Base-by-base conservation (phyloP, 148 eudicot species). In the Fagopyrum homotropicum region DNA sequence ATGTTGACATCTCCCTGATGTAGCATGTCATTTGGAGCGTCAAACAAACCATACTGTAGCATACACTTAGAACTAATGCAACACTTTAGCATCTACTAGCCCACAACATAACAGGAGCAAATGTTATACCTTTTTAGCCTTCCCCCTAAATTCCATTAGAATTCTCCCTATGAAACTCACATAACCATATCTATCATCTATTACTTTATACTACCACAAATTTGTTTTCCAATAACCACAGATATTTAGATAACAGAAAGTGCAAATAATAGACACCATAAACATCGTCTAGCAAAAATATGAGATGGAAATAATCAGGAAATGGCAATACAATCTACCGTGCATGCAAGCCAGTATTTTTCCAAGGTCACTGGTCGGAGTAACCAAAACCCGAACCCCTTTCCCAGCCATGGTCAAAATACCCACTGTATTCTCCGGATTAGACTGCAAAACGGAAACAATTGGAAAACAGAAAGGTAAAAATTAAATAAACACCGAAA, bases 361-460 rank as follows among this genome's bases (percentile, higher is more conserved):
- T 15, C 98, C 98, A 76, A 96, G 94, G 77, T 92, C 98, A 74
- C 91, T 88, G 49, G 99, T 96, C 0, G 99, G 99, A 76, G 99
- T 96, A 68, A 92, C 97, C 86, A 96, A 82, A 59, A 96, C 99
- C 6, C 98, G 97, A 82, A 92, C 98, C 35, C 99, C 99, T 85
- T 92, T 92, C 40, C 98, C 98, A 47, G 98, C 98, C 99, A 96
- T 96, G 12, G 98, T 96, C 75, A 96, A 73, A 59, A 92, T 89
- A 66, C 99, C 99, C 61, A 96, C 99, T 8, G 99, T 96, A 78
- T 90, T 96, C 86, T 96, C 99, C 30, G 98, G 98, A 89, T 96
- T 96, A 30, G 94, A 85, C 99, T 96, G 84, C 81, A 74, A 51
- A 9, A 61, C 2, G 64, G 15, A 11, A 59, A 2, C 7, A 12